Conservation (phyloP, 257 asterid genomes). For the Perilla frutescens region DNA sequence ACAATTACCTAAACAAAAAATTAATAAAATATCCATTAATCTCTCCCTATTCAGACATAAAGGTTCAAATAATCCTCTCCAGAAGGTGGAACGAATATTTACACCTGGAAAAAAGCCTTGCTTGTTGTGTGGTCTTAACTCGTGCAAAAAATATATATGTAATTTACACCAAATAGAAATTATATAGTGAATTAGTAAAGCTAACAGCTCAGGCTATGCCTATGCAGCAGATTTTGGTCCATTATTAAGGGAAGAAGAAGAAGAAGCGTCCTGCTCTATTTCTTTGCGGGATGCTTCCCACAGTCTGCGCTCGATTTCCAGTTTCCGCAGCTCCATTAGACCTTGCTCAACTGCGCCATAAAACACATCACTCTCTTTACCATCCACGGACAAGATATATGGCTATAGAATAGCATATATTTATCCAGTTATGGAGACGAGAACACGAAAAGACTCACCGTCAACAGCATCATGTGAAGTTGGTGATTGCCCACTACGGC, state of each 20-base stretch:
- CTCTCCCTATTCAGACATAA: background rate
- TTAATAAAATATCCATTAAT: no score
- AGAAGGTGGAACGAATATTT: slow-evolving; percentile 12
- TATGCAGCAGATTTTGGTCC: slow-evolving; percentile 43
- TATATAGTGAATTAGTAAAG: background rate
- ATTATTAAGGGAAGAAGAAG: slow-evolving; percentile 50
- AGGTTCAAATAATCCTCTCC: slow-evolving; percentile 7
- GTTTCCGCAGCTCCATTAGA: slow-evolving; percentile 74
- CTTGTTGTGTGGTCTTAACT: slow-evolving; percentile 15
- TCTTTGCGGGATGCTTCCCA: slow-evolving; percentile 98
- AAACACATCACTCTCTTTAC: slow-evolving; percentile 18
- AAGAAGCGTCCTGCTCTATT: slow-evolving; percentile 51
- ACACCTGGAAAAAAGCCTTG: slow-evolving; percentile 19
- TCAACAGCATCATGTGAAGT: slow-evolving; percentile 89
- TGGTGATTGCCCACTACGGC: slow-evolving; percentile 85
- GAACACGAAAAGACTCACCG: slow-evolving; percentile 51
- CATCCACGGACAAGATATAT: no score
- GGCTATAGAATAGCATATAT: background rate
- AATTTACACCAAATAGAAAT: slow-evolving; percentile 20
- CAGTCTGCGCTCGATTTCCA: slow-evolving; percentile 80
- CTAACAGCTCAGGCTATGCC: background rate
- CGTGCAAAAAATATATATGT: background rate
- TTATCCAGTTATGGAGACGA: background rate
- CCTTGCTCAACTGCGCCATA: slow-evolving; percentile 80
- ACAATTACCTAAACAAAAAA: no score